Base-by-base conservation (phyloP, 2,329 filamentous ascomycete genomes). In the Saccharata proteae region DNA sequence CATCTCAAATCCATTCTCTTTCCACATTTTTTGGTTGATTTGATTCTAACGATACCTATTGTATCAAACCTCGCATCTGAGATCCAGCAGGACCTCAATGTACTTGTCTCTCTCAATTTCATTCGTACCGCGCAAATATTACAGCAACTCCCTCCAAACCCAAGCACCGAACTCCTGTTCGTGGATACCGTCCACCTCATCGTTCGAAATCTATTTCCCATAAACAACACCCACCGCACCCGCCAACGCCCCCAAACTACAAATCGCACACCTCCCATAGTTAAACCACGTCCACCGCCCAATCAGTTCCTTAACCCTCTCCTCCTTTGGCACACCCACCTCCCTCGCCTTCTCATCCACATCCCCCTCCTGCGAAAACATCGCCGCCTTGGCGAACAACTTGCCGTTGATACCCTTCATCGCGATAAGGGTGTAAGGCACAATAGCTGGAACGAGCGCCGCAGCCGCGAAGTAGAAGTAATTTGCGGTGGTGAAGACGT, bases 211-310 rank as follows among this genome's bases (percentile, higher is more conserved):
- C n/a, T n/a, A n/a, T n/a, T n/a, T n/a, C n/a, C n/a, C n/a, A n/a
- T n/a, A n/a, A n/a, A n/a, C n/a, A 4, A 37, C 32, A 12, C 31
- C 26, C 31, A 23, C 21, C 12, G 22, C 6, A 8, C 35, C 35
- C 26, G 26, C 16, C 15, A 37, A 7, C 4, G 31, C 23, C 10
- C 36, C 18, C 15, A 35, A 11, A 3, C 20, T 28, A 16, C 16
- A n/a, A 20, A 38, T 18, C 21, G 19, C 13, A 6, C 26, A 32
- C 19, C 40, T 39, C 4, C 19, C 36, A 19, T 36, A 29, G 31
- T 50, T 46, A 30, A 46, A 38, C 18, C 22, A 26, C 26, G 16
- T 38, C 48, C 48, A 50, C 29, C 35, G 40, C 17, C 32, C 26
- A 8, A 48, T 14, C 9, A 50, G 31, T 15, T 37, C 24, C 30